Evolutionary conservation across 305 asterid species (phyloP), one percentile per base, ranked within the genome.

Genomic region (Fraxinus velutina): DNA sequence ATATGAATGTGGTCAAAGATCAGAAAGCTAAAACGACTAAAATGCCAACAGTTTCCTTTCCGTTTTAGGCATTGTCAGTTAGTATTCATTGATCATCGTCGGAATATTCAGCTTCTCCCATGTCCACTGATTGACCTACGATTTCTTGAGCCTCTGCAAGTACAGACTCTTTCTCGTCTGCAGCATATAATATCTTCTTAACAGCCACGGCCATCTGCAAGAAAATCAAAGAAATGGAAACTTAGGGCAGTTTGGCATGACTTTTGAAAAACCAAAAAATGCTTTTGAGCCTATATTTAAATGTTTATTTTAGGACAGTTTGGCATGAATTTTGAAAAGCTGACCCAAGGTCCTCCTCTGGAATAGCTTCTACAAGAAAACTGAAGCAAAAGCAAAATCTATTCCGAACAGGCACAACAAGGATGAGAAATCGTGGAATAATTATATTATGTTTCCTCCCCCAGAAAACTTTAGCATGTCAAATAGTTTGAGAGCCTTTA

Each of bases 141-240:
- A 91, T 89, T 79, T 88, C 90, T 86, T 87, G 92, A 80, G 96
- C 98, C 86, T 91, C 97, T 34, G 82, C 89, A 68, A 95, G 92
- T 62, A 89, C 93, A 19, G 93, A 86, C 70, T 90, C 95, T 83
- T 90, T 90, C 77, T 89, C 97, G 22, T 93, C 99, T 33, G 90
- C 90, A 42, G 97, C 92, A 80, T 94, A 94, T 66, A 94, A 66
- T 80, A 94, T 92, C 90, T 87, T 90, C 91, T 92, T 92, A 32
- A 95, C 78, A 36, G 97, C 99, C 82, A 85, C 37, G 33, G 90
- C 85, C 86, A 92, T 84, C 99, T 95, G 94, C 89, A 85, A 79
- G 32, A 44, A 44, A 85, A 75, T 80, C 33, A 5, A 71, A 34
- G 33, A 42, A 66, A 66, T 66, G 36, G 73, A n/a, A 27, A 62